Evolutionary conservation across 225 moss, liverwort and hornwort genomes (phyloP), one percentile per base, ranked within the genome.

Genomic region (Sphagnum tenellum): DNA sequence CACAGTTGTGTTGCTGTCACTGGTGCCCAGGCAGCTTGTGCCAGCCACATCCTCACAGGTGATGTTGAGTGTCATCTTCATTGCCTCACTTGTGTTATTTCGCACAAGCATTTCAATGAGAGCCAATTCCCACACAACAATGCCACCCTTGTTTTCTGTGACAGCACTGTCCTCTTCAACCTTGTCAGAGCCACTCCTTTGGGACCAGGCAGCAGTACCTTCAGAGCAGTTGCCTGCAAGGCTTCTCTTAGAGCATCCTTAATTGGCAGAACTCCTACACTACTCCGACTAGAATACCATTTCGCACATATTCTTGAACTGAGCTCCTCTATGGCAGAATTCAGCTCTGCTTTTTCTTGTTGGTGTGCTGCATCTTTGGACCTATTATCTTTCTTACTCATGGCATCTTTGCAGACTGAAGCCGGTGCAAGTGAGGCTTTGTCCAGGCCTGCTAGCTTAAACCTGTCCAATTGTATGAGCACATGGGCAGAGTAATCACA

Each of bases 231-330:
- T 45, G 82, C 80, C 77, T 88, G 83, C 44, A 98, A 74, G 63
- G 96, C 96, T 86, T 90, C 93, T 75, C 90, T 76, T 12, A 98
- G 92, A 62, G 93, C 96, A 70, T 90, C 92, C 60, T 90, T 98
- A 45, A 98, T 89, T 9, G 90, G 96, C 50, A 98, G 72, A 66
- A 88, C 89, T 63, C 96, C 96, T 12, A 87, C 87, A 81, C 96
- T 92, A 48, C 90, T 98, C 70, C 96, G 83, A 49, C 96, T 92
- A 0, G 96, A 98, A 68, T 90, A 88, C 96, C 96, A 98, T 66
- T 77, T 83, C 69, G 92, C 90, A 71, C 83, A 89, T 57, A 98
- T 98, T 69, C 83, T 83, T 64, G 96, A 89, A 70, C 93, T 98
- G 46, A 98, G 80, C 74, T 98, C 93, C 70, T 98, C 89, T 63